phyloP scores from a whole-genome alignment of 495 filamentous ascomycete species.

The Penicillium chermesinum region DNA sequence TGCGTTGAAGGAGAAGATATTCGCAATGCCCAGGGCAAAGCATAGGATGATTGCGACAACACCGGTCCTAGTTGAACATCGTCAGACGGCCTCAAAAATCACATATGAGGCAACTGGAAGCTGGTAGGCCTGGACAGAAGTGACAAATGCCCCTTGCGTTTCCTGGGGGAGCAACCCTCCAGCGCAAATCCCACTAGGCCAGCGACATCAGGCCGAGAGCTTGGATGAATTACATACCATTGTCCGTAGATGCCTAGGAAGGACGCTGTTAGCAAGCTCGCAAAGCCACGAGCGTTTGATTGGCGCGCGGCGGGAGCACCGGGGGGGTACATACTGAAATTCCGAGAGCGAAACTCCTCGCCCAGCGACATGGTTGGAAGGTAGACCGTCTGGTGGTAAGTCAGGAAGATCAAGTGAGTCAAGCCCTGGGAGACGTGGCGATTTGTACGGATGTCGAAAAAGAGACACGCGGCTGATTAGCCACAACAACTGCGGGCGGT shows the following conservation, averaged over 20 bases:
- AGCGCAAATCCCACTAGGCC: not conserved
- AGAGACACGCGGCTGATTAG: slow-evolving; percentile 22
- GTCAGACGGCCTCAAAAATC: slow-evolving; percentile 5
- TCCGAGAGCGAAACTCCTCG: slow-evolving; percentile 85
- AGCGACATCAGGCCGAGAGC: not conserved
- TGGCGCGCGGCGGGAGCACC: slow-evolving; percentile 15
- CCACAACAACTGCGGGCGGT: slow-evolving; percentile 21
- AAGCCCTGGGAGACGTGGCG: slow-evolving; percentile 7
- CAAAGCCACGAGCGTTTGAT: slow-evolving; percentile 12
- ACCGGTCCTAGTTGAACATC: slow-evolving; percentile 64
- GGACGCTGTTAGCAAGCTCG: slow-evolving; percentile 27
- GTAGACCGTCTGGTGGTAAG: not conserved
- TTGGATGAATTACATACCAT: slow-evolving; percentile 64
- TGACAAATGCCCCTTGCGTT: not conserved
- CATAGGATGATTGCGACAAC: slow-evolving; percentile 92
- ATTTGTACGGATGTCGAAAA: slow-evolving; percentile 8
- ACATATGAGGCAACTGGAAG: not conserved
- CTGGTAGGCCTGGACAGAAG: not conserved
- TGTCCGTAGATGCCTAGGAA: slow-evolving; percentile 92
- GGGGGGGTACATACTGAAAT: slow-evolving; percentile 77
- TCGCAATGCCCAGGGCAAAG: slow-evolving; percentile 90
- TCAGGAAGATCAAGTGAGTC: slow-evolving; percentile 5
- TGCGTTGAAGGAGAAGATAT: slow-evolving; percentile 65
- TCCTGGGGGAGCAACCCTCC: not conserved
- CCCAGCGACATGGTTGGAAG: slow-evolving; percentile 44